Conservation (phyloP, 2,329 filamentous ascomycete genomes). For the Venturia pyrina region DNA sequence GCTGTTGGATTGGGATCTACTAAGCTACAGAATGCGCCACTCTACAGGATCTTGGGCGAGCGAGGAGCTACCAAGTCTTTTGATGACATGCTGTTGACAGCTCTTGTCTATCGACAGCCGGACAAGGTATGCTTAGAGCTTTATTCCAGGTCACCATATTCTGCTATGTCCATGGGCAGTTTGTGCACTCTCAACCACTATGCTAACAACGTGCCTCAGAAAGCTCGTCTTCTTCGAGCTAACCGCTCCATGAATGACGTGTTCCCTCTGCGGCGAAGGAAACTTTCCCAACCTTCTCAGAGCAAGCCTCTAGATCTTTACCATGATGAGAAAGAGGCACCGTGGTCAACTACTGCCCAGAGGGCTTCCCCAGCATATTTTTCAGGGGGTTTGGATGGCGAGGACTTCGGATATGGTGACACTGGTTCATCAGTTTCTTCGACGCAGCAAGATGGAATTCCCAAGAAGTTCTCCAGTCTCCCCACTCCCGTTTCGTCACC, state of each 20-base stretch:
- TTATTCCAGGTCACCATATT: neutral
- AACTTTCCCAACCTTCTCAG: neutral
- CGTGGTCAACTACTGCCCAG: neutral
- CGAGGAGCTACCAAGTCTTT: neutral
- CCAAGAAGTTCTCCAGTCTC: neutral
- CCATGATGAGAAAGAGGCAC: neutral
- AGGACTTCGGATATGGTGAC: neutral
- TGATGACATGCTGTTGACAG: neutral
- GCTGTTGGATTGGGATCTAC: neutral
- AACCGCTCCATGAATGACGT: neutral
- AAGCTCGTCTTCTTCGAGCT: neutral
- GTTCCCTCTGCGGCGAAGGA: neutral
- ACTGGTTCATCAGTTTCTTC: neutral
- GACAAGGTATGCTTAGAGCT: neutral
- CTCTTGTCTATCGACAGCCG: neutral
- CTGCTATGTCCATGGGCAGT: neutral
- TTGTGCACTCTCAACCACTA: neutral
- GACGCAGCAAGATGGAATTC: neutral
- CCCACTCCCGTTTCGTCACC: neutral
- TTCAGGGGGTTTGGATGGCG: neutral
- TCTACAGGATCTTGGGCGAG: neutral
- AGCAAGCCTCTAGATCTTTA: neutral
- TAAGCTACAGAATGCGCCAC: neutral
- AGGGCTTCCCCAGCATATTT: neutral
- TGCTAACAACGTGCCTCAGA: neutral